A percentile compares a stretch with the other conserved stretches of the same genome.
Conservation (phyloP, 495 filamentous ascomycete genomes). For the Hypoxylon rickii region DNA sequence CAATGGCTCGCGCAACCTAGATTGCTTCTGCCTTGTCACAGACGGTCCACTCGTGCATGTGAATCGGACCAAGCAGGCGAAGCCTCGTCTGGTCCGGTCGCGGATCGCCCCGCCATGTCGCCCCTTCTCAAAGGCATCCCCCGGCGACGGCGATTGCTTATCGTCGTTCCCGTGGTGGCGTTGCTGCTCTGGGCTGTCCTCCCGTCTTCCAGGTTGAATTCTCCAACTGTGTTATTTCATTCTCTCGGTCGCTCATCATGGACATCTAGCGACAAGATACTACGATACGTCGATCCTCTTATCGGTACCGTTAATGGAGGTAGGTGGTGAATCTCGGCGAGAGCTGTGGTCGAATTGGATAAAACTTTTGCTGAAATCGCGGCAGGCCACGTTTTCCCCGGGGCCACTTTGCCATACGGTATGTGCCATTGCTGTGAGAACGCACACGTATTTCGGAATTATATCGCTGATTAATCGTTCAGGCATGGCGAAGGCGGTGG, state of each 20-base stretch:
- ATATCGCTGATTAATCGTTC: constrained; percentile 2
- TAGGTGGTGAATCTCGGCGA: constrained; percentile 3
- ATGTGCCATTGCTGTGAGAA: constrained; percentile 10
- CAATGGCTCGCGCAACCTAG: constrained; percentile 12
- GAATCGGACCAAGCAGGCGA: neutral
- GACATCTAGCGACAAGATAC: constrained; percentile 36
- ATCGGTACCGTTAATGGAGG: constrained; percentile 68
- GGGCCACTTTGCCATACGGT: constrained; percentile 72
- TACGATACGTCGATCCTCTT: constrained; percentile 56
- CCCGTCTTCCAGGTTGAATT: constrained; percentile 38
- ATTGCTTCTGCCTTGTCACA: constrained; percentile 8
- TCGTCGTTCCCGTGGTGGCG: constrained; percentile 34
- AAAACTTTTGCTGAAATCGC: constrained; percentile 11
- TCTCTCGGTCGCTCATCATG: constrained; percentile 21
- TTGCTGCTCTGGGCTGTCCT: constrained; percentile 38
- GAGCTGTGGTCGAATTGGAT: neutral
- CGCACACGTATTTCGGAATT: neutral
- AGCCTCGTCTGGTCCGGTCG: constrained; percentile 7
- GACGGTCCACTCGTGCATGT: constrained; percentile 13
- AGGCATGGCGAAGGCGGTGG: constrained; percentile 72
- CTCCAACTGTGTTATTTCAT: constrained; percentile 29
- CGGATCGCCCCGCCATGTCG: constrained; percentile 20
- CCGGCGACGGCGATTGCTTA: constrained; percentile 42
- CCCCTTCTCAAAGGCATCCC: constrained; percentile 42
- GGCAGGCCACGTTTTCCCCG: constrained; percentile 69